Conservation (phyloP, 768 basidiomycete species). For the Mycena indigotica region DNA sequence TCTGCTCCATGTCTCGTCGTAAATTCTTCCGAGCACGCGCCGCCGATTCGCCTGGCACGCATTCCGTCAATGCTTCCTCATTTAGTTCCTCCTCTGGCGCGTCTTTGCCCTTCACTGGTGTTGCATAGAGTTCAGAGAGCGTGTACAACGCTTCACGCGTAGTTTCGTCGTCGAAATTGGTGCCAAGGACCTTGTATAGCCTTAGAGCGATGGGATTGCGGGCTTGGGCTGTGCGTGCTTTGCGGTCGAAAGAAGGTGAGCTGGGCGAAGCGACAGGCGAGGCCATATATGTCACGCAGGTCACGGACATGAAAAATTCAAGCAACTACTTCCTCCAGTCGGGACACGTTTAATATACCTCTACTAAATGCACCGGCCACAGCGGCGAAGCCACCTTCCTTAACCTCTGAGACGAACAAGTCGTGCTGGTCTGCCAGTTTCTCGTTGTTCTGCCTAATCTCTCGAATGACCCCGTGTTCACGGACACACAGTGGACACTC, state of each 20-base stretch:
- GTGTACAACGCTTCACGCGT: slow-evolving; percentile 82
- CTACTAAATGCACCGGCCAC: slow-evolving; percentile 71
- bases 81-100: slow-evolving; percentile 36
- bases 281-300: slow-evolving; percentile 1
- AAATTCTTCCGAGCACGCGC: slow-evolving; percentile 77
- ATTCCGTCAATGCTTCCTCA: slow-evolving; percentile 33
- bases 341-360: slow-evolving; percentile 56
- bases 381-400: slow-evolving; percentile 70
- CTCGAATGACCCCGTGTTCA: slow-evolving; percentile 85
- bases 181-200: slow-evolving; percentile 88
- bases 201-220: slow-evolving; percentile 82
- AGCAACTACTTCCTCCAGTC: slow-evolving; percentile 34
- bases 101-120: slow-evolving; percentile 39
- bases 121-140: slow-evolving; percentile 75
- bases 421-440: slow-evolving; percentile 81
- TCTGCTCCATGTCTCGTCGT: slow-evolving; percentile 81
- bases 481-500: slow-evolving; percentile 90
- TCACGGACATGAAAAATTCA: background rate
- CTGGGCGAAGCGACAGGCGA: slow-evolving; percentile 17
- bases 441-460: slow-evolving; percentile 87
- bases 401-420: slow-evolving; percentile 74
- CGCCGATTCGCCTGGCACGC: slow-evolving; percentile 62
- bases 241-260: slow-evolving; percentile 14
- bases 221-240: slow-evolving; percentile 29
- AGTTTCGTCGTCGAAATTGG: slow-evolving; percentile 74